Evolutionary conservation across 2,329 filamentous ascomycete species (phyloP).

Genomic region (Pseudopyricularia cyperi): DNA sequence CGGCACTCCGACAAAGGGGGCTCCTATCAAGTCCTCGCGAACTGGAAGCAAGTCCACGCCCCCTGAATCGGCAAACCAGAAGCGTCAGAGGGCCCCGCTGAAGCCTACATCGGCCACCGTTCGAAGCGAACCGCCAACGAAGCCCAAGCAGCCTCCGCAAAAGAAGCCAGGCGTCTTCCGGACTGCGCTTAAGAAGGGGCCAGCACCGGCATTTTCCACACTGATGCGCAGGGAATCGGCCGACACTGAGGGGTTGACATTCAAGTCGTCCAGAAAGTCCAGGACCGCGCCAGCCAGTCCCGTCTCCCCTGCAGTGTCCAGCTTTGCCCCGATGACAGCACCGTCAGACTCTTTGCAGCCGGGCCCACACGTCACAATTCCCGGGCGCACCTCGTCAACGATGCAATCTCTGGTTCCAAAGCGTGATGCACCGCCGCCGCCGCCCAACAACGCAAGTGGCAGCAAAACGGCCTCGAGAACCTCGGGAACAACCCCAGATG

Average conservation of each 20-base stretch:
- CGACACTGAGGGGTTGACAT: not conserved
- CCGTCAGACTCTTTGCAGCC: not conserved
- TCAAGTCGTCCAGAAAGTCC: not conserved
- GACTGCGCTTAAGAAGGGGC: conserved; percentile 36
- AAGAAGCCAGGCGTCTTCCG: conserved; percentile 34
- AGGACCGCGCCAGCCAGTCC: conserved; percentile 2
- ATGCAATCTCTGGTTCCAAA: conserved; percentile 13
- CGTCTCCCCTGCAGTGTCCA: not conserved
- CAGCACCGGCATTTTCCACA: conserved; percentile 30
- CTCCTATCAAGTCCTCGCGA: not conserved
- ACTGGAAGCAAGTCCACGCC: not conserved
- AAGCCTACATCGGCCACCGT: conserved; percentile 12
- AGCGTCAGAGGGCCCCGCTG: conserved; percentile 10
- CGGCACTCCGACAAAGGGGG: not conserved
- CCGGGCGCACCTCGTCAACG: conserved; percentile 18
- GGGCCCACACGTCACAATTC: conserved; percentile 29
- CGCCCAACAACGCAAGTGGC: not conserved
- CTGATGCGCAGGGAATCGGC: conserved; percentile 27
- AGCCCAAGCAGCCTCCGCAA: not conserved
- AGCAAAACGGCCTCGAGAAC: not conserved
- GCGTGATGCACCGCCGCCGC: conserved; percentile 14
- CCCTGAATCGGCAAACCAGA: conserved; percentile 4
- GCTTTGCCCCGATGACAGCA: not conserved
- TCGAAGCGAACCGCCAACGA: not conserved
- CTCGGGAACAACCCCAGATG: not conserved